These are phyloP conservation scores for Cladosporium sp. DNA, from an alignment of 2,329 filamentous ascomycete genomes.

Conservation along the genomic window DNA sequence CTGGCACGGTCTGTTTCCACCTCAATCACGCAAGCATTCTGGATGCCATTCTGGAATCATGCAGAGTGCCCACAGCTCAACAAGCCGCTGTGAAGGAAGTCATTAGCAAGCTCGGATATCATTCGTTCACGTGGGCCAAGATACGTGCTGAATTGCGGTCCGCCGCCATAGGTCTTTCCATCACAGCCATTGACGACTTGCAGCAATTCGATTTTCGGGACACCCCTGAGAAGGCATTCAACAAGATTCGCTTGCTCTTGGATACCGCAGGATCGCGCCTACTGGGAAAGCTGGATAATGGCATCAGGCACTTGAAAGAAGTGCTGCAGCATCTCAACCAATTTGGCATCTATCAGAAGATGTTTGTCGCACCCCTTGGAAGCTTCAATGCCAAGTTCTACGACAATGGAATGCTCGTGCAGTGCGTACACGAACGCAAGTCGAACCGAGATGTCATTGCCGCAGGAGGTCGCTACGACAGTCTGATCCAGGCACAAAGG, in stretches of 20 bases:
- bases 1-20: slow-evolving; percentile 76
- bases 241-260: slow-evolving; percentile 53
- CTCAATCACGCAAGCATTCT: slow-evolving; percentile 83
- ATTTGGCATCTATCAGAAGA: slow-evolving; percentile 67
- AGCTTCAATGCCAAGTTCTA: slow-evolving; percentile 93
- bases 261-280: slow-evolving; percentile 37
- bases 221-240: slow-evolving; percentile 66
- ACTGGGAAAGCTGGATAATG: slow-evolving; percentile 30
- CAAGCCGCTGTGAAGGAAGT: slow-evolving; percentile 71
- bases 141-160: slow-evolving; percentile 76
- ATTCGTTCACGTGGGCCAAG: slow-evolving; percentile 73
- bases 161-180: slow-evolving; percentile 73
- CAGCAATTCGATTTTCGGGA: slow-evolving; percentile 85
- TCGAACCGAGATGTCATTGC: slow-evolving; percentile 76
- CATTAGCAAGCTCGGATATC: slow-evolving; percentile 79
- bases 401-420: slow-evolving; percentile 76
- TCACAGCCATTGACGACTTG: slow-evolving; percentile 85
- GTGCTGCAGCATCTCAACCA: slow-evolving; percentile 71
- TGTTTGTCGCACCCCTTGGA: slow-evolving; percentile 78
- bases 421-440: slow-evolving; percentile 82
- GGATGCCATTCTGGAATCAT: slow-evolving; percentile 83
- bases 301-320: slow-evolving; percentile 64
- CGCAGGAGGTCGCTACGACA: slow-evolving; percentile 88
- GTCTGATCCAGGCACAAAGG: slow-evolving; percentile 75
- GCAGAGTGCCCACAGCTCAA: slow-evolving; percentile 64